These are phyloP conservation scores for Crithidia bombi DNA, from an alignment of 208 protist genomes.

Conservation along the genomic window DNA sequence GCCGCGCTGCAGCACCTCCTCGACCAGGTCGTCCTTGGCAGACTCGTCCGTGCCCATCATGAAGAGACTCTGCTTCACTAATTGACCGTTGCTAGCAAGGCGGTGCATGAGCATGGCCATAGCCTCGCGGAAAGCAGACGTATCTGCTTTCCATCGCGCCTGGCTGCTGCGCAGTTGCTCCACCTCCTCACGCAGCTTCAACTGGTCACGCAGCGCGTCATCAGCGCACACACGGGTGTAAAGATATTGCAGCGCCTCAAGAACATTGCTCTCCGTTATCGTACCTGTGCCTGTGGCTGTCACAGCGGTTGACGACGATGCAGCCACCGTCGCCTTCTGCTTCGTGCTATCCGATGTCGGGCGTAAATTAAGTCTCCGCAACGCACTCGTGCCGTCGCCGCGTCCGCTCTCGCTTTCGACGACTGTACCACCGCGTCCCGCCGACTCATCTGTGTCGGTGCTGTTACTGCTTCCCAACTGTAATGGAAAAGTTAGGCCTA, in stretches of 20 bases:
- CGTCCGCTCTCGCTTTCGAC: slow-evolving; percentile 3
- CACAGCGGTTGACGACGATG: not conserved
- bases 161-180: slow-evolving; percentile 41
- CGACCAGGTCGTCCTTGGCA: slow-evolving; percentile 68
- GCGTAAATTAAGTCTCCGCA: slow-evolving; percentile 34
- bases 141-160: slow-evolving; percentile 51
- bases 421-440: not conserved
- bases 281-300: slow-evolving; percentile 1
- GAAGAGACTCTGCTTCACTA: slow-evolving; percentile 72
- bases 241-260: slow-evolving; percentile 58
- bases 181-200: slow-evolving; percentile 38
- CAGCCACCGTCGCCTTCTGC: not conserved
- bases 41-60: slow-evolving; percentile 80
- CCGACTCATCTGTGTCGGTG: not conserved
- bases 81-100: slow-evolving; percentile 58
- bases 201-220: slow-evolving; percentile 32
- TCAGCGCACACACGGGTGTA: slow-evolving; percentile 41
- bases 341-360: not conserved
- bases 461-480: slow-evolving; percentile 1
- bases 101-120: slow-evolving; percentile 62
- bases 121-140: slow-evolving; percentile 56
- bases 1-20: slow-evolving; percentile 48
- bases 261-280: slow-evolving; percentile 58
- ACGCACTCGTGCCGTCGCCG: slow-evolving; percentile 25
- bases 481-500: slow-evolving; percentile 21